Base-by-base conservation (phyloP, 139 green algal species). In the Raphidocelis subcapitata region DNA sequence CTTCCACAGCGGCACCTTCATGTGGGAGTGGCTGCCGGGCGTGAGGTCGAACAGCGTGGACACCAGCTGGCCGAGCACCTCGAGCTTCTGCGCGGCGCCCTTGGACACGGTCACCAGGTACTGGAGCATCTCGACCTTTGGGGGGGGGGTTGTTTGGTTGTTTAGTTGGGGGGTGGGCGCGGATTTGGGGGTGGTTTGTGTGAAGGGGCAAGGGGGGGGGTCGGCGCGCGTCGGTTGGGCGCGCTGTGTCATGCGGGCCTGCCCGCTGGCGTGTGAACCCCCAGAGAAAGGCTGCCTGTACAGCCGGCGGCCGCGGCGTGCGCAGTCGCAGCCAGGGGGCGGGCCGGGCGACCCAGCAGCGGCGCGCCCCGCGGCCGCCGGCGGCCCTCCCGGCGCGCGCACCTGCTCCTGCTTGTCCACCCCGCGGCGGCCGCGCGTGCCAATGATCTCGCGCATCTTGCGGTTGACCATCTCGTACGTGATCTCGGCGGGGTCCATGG, bases 31-130 rank as follows among this genome's bases (percentile, higher is more conserved):
- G 74, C 96, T 92, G 69, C 68, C 77, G 41, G 91, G 82, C 74
- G 90, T 94, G 62, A 98, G 88, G 85, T 99, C 96, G 67, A 99
- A 99, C 37, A 97, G 86, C 41, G 91, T 89, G 26, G 85, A 93
- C 26, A 98, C 86, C 36, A 97, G 78, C 73, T 97, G 88, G 47
- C 87, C 71, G 79, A 95, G 79, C n/a, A 94, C 82, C 75, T 94
- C 85, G 59, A 95, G 80, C 49, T 75, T 80, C 74, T 99, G 96
- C 0, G 84, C 79, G 8, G 90, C 81, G 1, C 93, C 94, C 78
- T 93, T 93, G 61, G 96, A 80, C 18, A 98, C 92, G 16, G 66
- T 85, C 24, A 88, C 72, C 54, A 99, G 79, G 82, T 97, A 98
- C 0, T 76, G 77, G 54, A 99, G 89, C 91, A 97, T 96, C 78